Percentiles rank a stretch among this genome's conserved stretches.
Conservation (phyloP, 1,284 basidiomycete genomes). For the Inonotus obliquus region DNA sequence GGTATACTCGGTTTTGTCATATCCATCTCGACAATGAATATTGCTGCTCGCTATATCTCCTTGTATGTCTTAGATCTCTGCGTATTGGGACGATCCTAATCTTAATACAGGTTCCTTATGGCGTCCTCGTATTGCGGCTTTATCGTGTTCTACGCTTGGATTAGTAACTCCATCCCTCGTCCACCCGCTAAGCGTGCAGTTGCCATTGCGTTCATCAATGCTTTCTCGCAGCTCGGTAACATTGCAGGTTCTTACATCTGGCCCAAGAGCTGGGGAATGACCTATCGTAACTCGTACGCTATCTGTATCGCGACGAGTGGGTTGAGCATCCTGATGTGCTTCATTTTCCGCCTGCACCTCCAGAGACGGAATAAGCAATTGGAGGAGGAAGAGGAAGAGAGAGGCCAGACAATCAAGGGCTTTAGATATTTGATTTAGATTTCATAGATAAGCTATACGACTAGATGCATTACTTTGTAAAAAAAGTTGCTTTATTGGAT, state of each 20-base stretch:
- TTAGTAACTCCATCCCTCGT: conserved; percentile 60
- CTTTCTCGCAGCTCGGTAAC: conserved; percentile 71
- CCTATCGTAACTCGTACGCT: conserved; percentile 39
- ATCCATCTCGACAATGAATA: conserved; percentile 66
- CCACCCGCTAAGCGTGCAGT: conserved; percentile 75
- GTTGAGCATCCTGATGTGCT: conserved; percentile 48
- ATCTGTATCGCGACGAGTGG: conserved; percentile 49
- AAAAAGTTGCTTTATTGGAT: background rate
- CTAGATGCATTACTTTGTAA: background rate
- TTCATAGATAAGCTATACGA: background rate
- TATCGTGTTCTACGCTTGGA: conserved; percentile 68
- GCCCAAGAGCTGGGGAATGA: conserved; percentile 37
- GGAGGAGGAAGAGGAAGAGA: conserved; percentile 39
- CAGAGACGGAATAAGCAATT: conserved; percentile 41
- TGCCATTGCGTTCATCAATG: conserved; percentile 69
- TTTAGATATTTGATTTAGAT: conserved; percentile 45
- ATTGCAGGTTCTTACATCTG: conserved; percentile 64
- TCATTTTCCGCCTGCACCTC: conserved; percentile 48
- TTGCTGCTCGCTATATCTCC: conserved; percentile 62
- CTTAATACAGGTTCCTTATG: conserved; percentile 60
- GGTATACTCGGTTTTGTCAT: conserved; percentile 74
- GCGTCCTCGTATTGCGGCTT: conserved; percentile 70
- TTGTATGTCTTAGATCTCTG: conserved; percentile 40
- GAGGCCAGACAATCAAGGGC: conserved; percentile 35
- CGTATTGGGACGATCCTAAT: background rate